Evolutionary conservation across 169 alveolate genomes (phyloP).

Genomic region (Cryptosporidium parvum): DNA sequence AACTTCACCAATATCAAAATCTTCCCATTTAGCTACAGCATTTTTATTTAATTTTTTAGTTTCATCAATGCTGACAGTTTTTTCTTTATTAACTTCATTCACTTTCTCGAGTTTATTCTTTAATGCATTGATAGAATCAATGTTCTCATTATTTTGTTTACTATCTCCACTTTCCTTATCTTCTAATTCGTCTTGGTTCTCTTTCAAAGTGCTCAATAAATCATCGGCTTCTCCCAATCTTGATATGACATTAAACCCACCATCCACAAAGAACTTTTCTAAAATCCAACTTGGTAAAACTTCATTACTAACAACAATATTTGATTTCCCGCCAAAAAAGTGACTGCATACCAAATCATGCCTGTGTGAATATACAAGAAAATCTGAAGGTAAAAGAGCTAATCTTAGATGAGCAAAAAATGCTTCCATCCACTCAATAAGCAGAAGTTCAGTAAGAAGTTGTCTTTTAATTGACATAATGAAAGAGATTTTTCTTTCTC

Average conservation of each 20-base stretch:
- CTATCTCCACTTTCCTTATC: background rate
- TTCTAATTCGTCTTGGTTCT: background rate
- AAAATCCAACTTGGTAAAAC: constrained; percentile 65
- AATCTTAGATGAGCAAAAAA: constrained; percentile 71
- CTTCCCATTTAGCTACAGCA: constrained; percentile 63
- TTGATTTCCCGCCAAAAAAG: constrained; percentile 69
- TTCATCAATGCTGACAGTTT: background rate
- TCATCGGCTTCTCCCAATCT: constrained; percentile 47
- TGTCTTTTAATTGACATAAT: constrained; percentile 87
- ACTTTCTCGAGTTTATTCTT: background rate
- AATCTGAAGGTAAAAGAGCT: constrained; percentile 69
- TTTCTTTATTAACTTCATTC: background rate
- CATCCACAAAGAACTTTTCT: constrained; percentile 74
- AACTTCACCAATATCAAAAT: constrained; percentile 41
- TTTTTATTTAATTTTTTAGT: background rate
- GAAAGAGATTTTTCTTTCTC: constrained; percentile 82
- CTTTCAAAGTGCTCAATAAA: background rate
- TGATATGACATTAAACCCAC: constrained; percentile 62
- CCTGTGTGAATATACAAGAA: constrained; percentile 71
- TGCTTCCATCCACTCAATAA: constrained; percentile 90
- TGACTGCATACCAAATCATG: constrained; percentile 69
- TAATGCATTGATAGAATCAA: background rate
- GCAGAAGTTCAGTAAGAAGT: constrained; percentile 84
- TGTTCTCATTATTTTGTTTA: background rate
- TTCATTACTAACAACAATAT: constrained; percentile 43